Base-by-base conservation (phyloP, 768 basidiomycete genomes). In the Termitomyces sp. region DNA sequence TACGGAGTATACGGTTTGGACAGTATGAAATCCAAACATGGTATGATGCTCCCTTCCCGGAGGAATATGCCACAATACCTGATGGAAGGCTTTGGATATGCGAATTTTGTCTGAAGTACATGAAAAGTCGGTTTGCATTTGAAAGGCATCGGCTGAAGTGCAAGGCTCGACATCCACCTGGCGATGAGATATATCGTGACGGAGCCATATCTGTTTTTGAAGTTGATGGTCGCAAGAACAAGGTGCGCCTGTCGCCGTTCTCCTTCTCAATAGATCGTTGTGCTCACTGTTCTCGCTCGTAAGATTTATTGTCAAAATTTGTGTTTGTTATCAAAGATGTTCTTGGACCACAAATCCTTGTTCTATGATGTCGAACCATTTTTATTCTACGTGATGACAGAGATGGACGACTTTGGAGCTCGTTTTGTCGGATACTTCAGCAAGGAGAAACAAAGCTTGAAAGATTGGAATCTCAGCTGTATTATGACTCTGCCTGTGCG, bases 321-420 rank as follows among this genome's bases (percentile, higher is more conserved):
- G 28, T 98, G 96, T 72, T 79, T 98, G 59, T 80, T 98, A 39
- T 96, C 96, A 57, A 98, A 97, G 73, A 98, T 98, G 95, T 98
- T 98, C 73, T 83, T 98, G 64, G 94, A 98, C 70, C 94, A 97
- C 77, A 98, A 98, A 72, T 98, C 95, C 18, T 83, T 98, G 51
- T 98, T 98, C 73, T 98, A 98, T 75, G 96, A 98, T 73, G 96
- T 98, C 62, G 97, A 99, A 72, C 97, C 97, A 0, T 99, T 99
- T 73, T 76, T 99, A 47, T 99, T 99, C 76, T 99, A 99, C 71
- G 95, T 99, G 62, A 92, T 97, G 77, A 90, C 96, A 4, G 92
- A 97, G 69, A 80, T 83, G 57, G 92, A 97, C 73, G 92, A 94
- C 37, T 73, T 82, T 50, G 97, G 96, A 6, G 89, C 94, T 29